A percentile compares a stretch with the other conserved stretches of the same genome.
phyloP scores from a whole-genome alignment of 2,329 filamentous ascomycete species.

The Phialophora verrucosa region DNA sequence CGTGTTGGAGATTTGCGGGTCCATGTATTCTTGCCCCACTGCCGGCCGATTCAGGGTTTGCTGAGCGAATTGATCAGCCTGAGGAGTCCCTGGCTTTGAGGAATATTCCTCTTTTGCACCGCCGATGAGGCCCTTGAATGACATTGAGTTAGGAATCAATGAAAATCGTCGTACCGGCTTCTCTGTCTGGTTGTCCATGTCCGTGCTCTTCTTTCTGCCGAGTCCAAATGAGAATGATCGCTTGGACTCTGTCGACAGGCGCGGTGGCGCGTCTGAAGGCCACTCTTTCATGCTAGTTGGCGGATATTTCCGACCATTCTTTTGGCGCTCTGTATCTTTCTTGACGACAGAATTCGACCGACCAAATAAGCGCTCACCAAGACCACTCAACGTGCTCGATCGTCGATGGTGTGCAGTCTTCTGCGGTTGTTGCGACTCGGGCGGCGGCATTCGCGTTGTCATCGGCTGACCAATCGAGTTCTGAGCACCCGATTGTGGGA shows the following conservation, averaged over 20 bases:
- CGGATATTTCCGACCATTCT: conserved; percentile 73
- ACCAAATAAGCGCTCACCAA: conserved; percentile 83
- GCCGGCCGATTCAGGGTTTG: conserved; percentile 23
- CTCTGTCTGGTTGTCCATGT: conserved; percentile 65
- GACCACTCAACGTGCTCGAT: conserved; percentile 77
- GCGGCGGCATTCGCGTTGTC: conserved; percentile 63
- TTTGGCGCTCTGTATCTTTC: conserved; percentile 48
- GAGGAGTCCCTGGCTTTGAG: conserved; percentile 51
- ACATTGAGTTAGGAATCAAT: conserved; percentile 68
- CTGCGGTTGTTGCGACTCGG: conserved; percentile 51
- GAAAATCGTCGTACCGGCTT: conserved; percentile 71
- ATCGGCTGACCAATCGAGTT: conserved; percentile 62
- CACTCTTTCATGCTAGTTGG: conserved; percentile 86
- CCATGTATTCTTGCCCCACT: conserved; percentile 26
- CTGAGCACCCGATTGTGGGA: conserved; percentile 62
- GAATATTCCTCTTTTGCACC: conserved; percentile 59
- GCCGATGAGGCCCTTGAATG: conserved; percentile 67
- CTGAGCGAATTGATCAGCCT: conserved; percentile 37
- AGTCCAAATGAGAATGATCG: conserved; percentile 73
- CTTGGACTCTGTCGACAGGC: conserved; percentile 74
- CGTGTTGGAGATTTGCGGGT: conserved; percentile 22
- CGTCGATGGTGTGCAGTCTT: conserved; percentile 64
- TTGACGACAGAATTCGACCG: conserved; percentile 69
- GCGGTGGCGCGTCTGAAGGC: conserved; percentile 60
- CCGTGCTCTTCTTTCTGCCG: conserved; percentile 73